Evolutionary conservation across 2,329 filamentous ascomycete species (phyloP), one percentile per base, ranked within the genome.

Genomic region (Monascus ruber): DNA sequence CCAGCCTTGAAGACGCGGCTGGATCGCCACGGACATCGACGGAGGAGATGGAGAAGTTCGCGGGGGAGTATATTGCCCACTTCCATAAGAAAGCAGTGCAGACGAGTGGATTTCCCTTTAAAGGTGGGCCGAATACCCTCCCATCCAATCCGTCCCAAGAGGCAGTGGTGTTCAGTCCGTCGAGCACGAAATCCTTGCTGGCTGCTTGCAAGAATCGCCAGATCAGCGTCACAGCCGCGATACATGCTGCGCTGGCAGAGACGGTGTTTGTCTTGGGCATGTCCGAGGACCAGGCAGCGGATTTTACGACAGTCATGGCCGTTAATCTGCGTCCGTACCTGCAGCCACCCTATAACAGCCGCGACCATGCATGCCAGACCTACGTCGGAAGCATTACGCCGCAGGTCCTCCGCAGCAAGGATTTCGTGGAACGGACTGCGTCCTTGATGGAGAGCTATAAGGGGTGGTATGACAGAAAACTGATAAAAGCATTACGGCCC

Each of bases 311-410:
- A 9, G 33, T 46, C 10, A 46, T 46, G 45, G 36, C 45, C 11
- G 43, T 47, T 32, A 47, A 43, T 35, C 37, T 44, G 29, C 37
- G 45, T 26, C 31, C 34, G 24, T 39, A 47, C 24, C 35, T 47
- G 9, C 28, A 40, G 25, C n/a, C 31, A 6, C 45, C 43, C 2
- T 47, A 46, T 38, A 40, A 44, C 36, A 26, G 41, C 4, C 24
- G 29, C 25, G 38, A 34, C 11, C 43, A 44, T 33, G 43, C 43
- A 10, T 43, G 41, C 26, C 38, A 35, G 17, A 44, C 43, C 4
- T 46, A 46, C 39, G 43, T 46, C n/a, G 33, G 38, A 4, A 39
- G 43, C 31, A 44, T 43, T 28, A 34, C 42, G 4, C 41, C 37
- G 3, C 25, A 8, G 26, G 43, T 46, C 4, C 29, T 31, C 4